Evolutionary conservation across 305 asterid species (phyloP).

Genomic region (Petunia hybrid): DNA sequence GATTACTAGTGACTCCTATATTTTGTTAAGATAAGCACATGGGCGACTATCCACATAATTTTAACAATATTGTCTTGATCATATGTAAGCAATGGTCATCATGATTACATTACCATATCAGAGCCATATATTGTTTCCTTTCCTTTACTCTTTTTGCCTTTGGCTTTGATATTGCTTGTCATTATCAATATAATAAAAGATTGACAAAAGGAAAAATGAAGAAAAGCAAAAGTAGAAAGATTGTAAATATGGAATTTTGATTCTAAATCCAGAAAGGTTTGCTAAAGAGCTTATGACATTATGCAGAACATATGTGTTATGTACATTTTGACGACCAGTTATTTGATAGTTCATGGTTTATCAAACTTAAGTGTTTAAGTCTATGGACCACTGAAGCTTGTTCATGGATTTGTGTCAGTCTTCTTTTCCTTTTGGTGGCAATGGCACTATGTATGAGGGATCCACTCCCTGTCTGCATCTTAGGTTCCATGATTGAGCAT

Average conservation of each 20-base stretch:
- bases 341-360: not conserved
- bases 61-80: slow-evolving; percentile 23
- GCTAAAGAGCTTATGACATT: not conserved
- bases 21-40: slow-evolving; percentile 30
- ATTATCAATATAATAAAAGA: slow-evolving; percentile 19
- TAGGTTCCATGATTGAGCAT: not conserved
- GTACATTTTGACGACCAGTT: not conserved
- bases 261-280: not conserved
- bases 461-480: slow-evolving; percentile 3
- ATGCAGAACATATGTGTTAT: not conserved
- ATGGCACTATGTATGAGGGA: not conserved
- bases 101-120: slow-evolving; percentile 23
- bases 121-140: not conserved
- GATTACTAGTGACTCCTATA: not conserved
- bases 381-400: not conserved
- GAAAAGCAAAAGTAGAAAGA: not conserved
- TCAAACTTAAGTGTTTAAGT: not conserved
- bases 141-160: not conserved
- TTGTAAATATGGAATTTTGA: no score
- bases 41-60: slow-evolving; percentile 21
- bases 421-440: not conserved
- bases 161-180: slow-evolving; percentile 26
- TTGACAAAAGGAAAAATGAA: not conserved
- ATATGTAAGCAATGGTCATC: slow-evolving; percentile 18
- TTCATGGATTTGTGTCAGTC: not conserved